A percentile compares a stretch with the other conserved stretches of the same genome.
Conservation (phyloP, 192 early-diverging fungal genomes). For the Neocallimastix lanati region DNA sequence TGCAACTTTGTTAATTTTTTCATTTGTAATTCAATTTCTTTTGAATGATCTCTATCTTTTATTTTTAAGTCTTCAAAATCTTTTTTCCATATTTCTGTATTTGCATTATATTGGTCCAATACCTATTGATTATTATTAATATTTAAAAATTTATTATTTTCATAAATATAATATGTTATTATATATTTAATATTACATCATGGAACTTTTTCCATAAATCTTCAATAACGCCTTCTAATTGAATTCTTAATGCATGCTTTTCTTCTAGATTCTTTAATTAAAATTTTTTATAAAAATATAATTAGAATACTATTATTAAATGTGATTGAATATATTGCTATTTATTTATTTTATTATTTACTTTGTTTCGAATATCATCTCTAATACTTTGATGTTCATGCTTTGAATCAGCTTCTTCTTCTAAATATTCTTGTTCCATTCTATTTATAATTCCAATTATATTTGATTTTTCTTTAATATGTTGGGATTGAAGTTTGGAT, state of each 20-base stretch:
- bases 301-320: no score
- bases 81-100: slow-evolving; percentile 32
- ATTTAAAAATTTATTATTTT: no score
- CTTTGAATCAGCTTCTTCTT: slow-evolving; percentile 37
- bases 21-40: slow-evolving; percentile 42
- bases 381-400: slow-evolving; percentile 35
- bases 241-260: slow-evolving; percentile 38
- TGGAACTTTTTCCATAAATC: slow-evolving; percentile 40
- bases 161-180: no score
- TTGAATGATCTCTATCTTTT: slow-evolving; percentile 36
- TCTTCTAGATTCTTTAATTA: slow-evolving; percentile 29
- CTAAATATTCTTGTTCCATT: slow-evolving; percentile 32
- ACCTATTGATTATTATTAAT: no score
- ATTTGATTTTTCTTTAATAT: slow-evolving; percentile 26
- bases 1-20: slow-evolving; percentile 35
- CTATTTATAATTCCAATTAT: slow-evolving; percentile 33
- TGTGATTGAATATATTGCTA: no score
- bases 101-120: slow-evolving; percentile 30
- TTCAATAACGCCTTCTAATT: slow-evolving; percentile 38
- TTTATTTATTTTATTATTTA: no score
- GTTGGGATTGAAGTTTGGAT: slow-evolving; percentile 18
- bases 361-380: slow-evolving; percentile 42
- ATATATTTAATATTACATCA: no score
- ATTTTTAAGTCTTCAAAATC: slow-evolving; percentile 41
- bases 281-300: background rate